Conservation (phyloP, 306 rosid species). For the Inga leiocalycina region DNA sequence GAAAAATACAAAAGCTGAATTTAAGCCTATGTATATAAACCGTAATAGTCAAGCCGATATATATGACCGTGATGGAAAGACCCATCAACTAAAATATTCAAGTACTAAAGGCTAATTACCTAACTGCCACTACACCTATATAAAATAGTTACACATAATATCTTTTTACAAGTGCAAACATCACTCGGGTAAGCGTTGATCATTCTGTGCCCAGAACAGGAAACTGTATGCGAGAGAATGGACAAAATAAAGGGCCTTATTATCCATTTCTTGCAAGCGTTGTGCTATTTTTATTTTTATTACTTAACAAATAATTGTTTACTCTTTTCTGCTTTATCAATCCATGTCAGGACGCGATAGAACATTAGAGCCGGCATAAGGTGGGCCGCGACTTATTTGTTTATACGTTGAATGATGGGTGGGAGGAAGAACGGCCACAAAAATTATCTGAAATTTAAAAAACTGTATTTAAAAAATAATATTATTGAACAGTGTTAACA, state of each 20-base stretch:
- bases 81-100: too few species aligned
- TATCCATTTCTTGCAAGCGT: slow-evolving; percentile 46
- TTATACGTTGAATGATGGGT: neutral
- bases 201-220: slow-evolving; percentile 42
- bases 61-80: too few species aligned
- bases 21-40: too few species aligned
- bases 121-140: too few species aligned
- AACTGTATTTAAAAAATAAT: neutral
- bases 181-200: slow-evolving; percentile 13
- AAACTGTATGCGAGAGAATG: slow-evolving; percentile 38
- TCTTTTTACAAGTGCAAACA: neutral
- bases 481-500: neutral
- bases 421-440: neutral
- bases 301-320: neutral
- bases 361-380: slow-evolving; percentile 10
- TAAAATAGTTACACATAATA: too few species aligned
- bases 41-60: too few species aligned
- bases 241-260: slow-evolving; percentile 35
- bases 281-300: neutral
- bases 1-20: too few species aligned
- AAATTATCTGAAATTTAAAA: neutral
- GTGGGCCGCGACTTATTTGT: slow-evolving; percentile 4
- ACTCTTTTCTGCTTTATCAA: slow-evolving; percentile 8
- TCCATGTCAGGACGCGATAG: slow-evolving; percentile 29
- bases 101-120: too few species aligned